Evolutionary conservation across 495 filamentous ascomycete genomes (phyloP).

Genomic region (Neurospora pannonica): DNA sequence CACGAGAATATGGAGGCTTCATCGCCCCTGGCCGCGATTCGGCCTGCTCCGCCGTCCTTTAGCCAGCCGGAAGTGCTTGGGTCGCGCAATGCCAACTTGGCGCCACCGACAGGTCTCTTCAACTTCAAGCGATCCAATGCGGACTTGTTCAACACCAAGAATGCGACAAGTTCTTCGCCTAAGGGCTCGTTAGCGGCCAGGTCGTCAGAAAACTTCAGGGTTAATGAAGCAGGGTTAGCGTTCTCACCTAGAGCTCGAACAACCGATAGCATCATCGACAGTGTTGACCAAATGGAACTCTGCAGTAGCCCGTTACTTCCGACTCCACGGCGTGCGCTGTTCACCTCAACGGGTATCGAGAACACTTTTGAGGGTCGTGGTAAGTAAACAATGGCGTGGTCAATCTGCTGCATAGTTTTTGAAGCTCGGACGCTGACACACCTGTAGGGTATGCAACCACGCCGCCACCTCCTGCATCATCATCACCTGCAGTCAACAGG

Average conservation of each 20-base stretch:
- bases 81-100: slow-evolving; percentile 39
- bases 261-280: background rate
- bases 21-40: slow-evolving; percentile 90
- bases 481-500: slow-evolving; percentile 61
- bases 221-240: slow-evolving; percentile 73
- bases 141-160: slow-evolving; percentile 73
- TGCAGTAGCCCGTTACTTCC: slow-evolving; percentile 71
- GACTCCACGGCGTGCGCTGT: slow-evolving; percentile 87
- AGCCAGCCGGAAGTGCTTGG: slow-evolving; percentile 33
- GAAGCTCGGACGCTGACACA: slow-evolving; percentile 14
- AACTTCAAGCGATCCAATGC: slow-evolving; percentile 26
- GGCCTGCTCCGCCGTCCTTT: slow-evolving; percentile 57
- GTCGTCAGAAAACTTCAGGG: slow-evolving; percentile 91
- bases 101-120: slow-evolving; percentile 55
- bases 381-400: slow-evolving; percentile 49
- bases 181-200: slow-evolving; percentile 84
- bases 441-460: slow-evolving; percentile 63
- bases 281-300: slow-evolving; percentile 16
- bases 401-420: background rate
- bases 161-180: slow-evolving; percentile 76
- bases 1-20: slow-evolving; percentile 68
- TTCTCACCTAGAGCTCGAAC: slow-evolving; percentile 7
- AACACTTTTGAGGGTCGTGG: slow-evolving; percentile 57
- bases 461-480: slow-evolving; percentile 74
- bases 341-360: slow-evolving; percentile 65